Conservation (phyloP, 768 basidiomycete species). For the Tricholoma hemisulphureum region DNA sequence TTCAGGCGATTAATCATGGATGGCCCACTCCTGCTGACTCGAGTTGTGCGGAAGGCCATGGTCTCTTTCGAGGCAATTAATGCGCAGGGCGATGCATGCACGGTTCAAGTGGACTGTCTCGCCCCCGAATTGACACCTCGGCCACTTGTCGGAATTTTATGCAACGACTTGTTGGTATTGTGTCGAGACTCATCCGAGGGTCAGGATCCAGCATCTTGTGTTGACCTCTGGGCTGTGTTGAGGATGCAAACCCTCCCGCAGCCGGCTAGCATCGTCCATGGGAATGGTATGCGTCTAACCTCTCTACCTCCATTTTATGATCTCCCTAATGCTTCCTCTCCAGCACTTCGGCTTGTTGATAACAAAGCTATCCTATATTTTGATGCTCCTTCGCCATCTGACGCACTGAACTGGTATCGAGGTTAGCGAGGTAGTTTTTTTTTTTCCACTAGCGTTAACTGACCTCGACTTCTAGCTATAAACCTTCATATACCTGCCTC, state of each 20-base stretch:
- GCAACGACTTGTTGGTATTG: conserved; percentile 91
- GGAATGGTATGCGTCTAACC: conserved; percentile 56
- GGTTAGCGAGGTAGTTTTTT: conserved; percentile 42
- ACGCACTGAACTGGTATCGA: conserved; percentile 88
- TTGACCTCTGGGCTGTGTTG: conserved; percentile 96
- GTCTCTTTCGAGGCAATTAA: conserved; percentile 80
- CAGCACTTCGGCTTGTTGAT: conserved; percentile 84
- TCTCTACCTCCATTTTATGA: neutral
- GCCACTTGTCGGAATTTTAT: conserved; percentile 76
- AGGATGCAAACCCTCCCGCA: conserved; percentile 93
- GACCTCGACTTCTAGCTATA: conserved; percentile 53
- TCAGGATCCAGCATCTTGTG: conserved; percentile 65
- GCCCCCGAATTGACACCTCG: conserved; percentile 83
- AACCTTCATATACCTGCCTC: conserved; percentile 86
- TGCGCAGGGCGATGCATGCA: conserved; percentile 71
- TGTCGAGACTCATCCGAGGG: conserved; percentile 85
- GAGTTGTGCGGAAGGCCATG: conserved; percentile 85
- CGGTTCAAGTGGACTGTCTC: conserved; percentile 88
- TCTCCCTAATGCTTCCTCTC: neutral
- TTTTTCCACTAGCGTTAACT: neutral
- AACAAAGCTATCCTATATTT: conserved; percentile 92
- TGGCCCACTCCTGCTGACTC: conserved; percentile 77
- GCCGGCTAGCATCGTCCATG: conserved; percentile 87
- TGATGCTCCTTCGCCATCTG: conserved; percentile 78
- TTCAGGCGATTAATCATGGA: conserved; percentile 89